Conservation (phyloP, 257 asterid genomes). For the Solanum rostratum region DNA sequence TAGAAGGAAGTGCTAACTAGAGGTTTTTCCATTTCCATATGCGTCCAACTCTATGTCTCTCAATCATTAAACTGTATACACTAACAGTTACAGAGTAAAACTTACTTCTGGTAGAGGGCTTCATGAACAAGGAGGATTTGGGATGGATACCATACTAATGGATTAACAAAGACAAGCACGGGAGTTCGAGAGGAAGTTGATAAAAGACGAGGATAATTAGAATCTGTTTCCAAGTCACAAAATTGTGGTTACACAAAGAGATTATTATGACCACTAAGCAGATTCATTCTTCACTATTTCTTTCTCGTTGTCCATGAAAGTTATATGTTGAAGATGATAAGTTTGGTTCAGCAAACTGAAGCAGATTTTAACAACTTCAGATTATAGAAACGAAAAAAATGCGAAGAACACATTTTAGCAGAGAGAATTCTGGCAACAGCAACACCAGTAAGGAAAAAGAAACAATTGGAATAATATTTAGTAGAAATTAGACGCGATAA, state of each 20-base stretch:
- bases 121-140: background rate
- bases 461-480: background rate
- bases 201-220: background rate
- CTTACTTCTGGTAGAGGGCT: background rate
- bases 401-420: background rate
- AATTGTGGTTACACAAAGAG: no score
- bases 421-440: background rate
- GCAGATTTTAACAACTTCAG: background rate
- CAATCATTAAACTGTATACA: background rate
- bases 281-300: background rate
- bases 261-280: background rate
- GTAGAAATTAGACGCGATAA: background rate
- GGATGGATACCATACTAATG: background rate
- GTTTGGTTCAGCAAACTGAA: background rate
- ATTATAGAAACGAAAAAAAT: background rate
- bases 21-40: background rate
- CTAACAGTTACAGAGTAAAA: background rate
- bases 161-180: background rate
- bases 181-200: background rate
- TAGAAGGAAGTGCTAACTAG: background rate
- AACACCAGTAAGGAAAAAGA: background rate
- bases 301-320: background rate
- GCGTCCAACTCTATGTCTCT: background rate
- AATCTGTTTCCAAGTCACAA: no score
- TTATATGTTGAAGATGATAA: background rate